Percentiles rank a stretch among this genome's conserved stretches.
Conservation (phyloP, 805 yeast genomes). For the Kodamaea kakaduensis region DNA sequence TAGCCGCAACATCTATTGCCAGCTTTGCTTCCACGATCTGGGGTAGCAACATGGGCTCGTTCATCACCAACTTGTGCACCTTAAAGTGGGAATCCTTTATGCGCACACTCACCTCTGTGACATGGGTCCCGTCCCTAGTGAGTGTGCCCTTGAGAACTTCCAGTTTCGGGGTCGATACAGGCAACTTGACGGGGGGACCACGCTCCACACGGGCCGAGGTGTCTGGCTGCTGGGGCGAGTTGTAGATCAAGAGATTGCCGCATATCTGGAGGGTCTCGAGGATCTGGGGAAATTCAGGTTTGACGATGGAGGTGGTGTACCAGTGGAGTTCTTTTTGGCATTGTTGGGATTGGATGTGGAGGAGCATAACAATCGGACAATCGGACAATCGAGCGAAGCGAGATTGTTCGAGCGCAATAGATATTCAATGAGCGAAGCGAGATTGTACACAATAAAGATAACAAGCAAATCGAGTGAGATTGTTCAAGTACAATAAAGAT, state of each 20-base stretch:
- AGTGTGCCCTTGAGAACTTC: conserved; percentile 60
- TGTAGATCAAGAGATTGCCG: conserved; percentile 32
- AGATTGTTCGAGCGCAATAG: too few species aligned
- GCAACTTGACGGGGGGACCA: conserved; percentile 49
- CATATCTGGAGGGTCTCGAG: conserved; percentile 38
- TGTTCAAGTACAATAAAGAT: too few species aligned
- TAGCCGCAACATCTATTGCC: conserved; percentile 19
- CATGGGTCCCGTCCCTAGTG: conserved; percentile 50
- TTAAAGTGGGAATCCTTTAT: conserved; percentile 41
- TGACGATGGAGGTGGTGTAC: conserved; percentile 21
- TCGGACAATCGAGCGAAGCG: too few species aligned
- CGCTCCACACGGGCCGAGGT: conserved; percentile 21
- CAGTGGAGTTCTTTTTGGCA: conserved; percentile 32
- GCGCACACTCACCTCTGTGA: conserved; percentile 44
- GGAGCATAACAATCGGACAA: conserved; percentile 1
- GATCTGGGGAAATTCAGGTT: conserved; percentile 30
- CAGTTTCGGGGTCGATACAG: conserved; percentile 51
- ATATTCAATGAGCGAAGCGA: too few species aligned
- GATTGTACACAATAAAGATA: too few species aligned
- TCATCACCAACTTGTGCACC: conserved; percentile 26
- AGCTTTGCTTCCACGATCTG: conserved; percentile 48
- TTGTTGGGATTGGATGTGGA: conserved; percentile 8
- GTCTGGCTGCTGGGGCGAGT: conserved; percentile 35
- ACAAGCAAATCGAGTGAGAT: too few species aligned
- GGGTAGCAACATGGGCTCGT: conserved; percentile 32